Base-by-base conservation (phyloP, 768 basidiomycete species). In the Candolleomyces efflorescens region DNA sequence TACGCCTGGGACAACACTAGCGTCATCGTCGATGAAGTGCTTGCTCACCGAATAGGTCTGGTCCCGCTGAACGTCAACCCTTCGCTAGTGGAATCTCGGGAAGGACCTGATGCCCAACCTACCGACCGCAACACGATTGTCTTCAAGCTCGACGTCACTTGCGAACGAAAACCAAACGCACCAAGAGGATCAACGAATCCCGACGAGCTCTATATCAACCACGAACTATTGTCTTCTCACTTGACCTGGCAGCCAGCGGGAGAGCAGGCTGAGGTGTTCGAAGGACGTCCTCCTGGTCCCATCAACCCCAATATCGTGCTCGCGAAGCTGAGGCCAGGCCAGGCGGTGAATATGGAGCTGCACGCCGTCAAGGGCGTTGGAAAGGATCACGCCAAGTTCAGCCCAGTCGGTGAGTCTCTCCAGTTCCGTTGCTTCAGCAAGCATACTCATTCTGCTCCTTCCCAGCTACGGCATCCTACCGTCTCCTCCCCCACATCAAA, bases 331-430 rank as follows among this genome's bases (percentile, higher is more conserved):
- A 79, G 95, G 46, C 96, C 96, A 0, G 96, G 95, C 5, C 97
- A 99, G 71, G 78, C 81, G 51, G 76, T 99, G 41, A 81, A 91
- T 43, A 82, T 92, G 75, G 89, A 94, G 65, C 65, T 95, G 56
- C 94, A 98, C 66, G 95, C 94, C 20, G 77, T 94, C 60, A 98
- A 98, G 66, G 91, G 93, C 13, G 84, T 92, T 15, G 94, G 94
- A 15, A 91, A 91, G 65, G 93, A 95, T 60, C 96, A 99, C 65
- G 94, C 97, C 47, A 99, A 99, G 69, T 99, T 92, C 70, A 92
- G 85, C 58, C 94, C 97, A 27, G 97, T 98, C 53, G 93, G 94
- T 91, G 64, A 56, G 83, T 73, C 5, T 3, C 46, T 46, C 6
- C 13, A 4, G 56, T 27, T 53, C 18, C 1, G 17, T 12, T 56